A percentile compares a stretch with the other conserved stretches of the same genome.
These are phyloP conservation scores for Leccinum aurantiacum DNA, from an alignment of 768 basidiomycete species.

Conservation along the genomic window DNA sequence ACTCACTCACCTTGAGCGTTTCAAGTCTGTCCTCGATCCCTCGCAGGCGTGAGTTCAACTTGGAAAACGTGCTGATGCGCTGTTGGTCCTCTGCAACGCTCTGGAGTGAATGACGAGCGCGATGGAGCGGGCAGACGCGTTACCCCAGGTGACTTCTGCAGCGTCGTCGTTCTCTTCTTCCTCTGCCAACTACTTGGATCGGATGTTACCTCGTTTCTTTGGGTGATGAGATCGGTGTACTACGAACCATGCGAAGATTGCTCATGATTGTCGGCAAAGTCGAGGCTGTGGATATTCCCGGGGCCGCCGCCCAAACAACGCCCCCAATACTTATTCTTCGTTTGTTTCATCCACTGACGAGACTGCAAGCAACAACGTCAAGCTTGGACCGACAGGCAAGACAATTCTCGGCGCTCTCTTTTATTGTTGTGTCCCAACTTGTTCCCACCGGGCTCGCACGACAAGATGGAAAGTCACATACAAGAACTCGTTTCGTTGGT, in stretches of 20 bases:
- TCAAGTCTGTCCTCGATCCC: constrained; percentile 71
- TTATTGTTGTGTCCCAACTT: too few relatives aligned
- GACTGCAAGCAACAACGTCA: too few relatives aligned
- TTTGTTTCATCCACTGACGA: too few relatives aligned
- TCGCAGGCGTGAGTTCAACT: constrained; percentile 77
- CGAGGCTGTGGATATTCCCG: not conserved
- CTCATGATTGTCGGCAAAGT: constrained; percentile 27
- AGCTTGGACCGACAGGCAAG: too few relatives aligned
- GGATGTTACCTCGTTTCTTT: not conserved
- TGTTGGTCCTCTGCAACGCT: constrained; percentile 71
- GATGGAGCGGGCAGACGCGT: constrained; percentile 15
- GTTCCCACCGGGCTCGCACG: not conserved
- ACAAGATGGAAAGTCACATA: constrained; percentile 9
- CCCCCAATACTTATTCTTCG: not conserved
- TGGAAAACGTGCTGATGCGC: constrained; percentile 88
- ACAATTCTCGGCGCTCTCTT: too few relatives aligned
- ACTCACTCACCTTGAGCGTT: constrained; percentile 59
- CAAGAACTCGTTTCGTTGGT: constrained; percentile 10
- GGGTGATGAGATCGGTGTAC: constrained; percentile 10
- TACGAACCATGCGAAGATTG: constrained; percentile 58
- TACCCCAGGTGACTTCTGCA: constrained; percentile 85
- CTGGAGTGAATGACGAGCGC: not conserved
- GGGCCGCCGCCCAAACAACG: not conserved
- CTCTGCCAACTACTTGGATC: constrained; percentile 54
- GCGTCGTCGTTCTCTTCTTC: constrained; percentile 76